Evolutionary conservation across 2,329 filamentous ascomycete genomes (phyloP), one percentile per base, ranked within the genome.

Genomic region (Aspergillus sp.): DNA sequence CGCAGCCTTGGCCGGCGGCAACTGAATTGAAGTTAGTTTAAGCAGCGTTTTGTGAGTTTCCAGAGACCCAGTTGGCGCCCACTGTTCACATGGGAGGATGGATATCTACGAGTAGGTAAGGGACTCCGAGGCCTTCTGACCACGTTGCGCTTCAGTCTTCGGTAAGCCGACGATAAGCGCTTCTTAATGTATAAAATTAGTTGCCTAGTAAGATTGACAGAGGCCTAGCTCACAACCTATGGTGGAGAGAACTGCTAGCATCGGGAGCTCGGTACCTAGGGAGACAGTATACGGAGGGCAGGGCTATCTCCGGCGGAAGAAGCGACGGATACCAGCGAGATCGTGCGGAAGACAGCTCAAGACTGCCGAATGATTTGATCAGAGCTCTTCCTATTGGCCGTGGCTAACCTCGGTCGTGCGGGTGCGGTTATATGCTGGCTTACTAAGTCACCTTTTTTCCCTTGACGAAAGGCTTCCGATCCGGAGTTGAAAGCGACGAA

Each of bases 381-480:
- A 62, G 55, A 62, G 35, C 49, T 4, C 0, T 52, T 59, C 56
- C 64, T 37, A 73, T 73, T 73, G 70, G 70, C 56, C n/a, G 43
- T 11, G 33, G 41, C 23, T 60, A 54, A 62, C 64, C 61, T 70
- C 69, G 69, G 69, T 52, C 69, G 39, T 51, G 49, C 45, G 49
- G 45, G 50, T 21, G 21, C 33, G 52, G 52, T 43, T 55, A 24
- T 49, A 17, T 39, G 35, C 40, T 19, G 40, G 40, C 31, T 40
- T 46, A 48, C 46, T 61, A 61, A 62, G 53, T 57, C 57, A 61
- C 51, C 48, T 52, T 23, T 33, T 49, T 27, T 15, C 24, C 27
- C 24, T n/a, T n/a, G 44, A 40, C 40, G 35, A 44, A 44, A 31
- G 43, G 48, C 37, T 39, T 54, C 50, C 31, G 46, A 51, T 45